phyloP scores from a whole-genome alignment of 495 filamentous ascomycete species.

The Hypoxylon subgilvum region DNA sequence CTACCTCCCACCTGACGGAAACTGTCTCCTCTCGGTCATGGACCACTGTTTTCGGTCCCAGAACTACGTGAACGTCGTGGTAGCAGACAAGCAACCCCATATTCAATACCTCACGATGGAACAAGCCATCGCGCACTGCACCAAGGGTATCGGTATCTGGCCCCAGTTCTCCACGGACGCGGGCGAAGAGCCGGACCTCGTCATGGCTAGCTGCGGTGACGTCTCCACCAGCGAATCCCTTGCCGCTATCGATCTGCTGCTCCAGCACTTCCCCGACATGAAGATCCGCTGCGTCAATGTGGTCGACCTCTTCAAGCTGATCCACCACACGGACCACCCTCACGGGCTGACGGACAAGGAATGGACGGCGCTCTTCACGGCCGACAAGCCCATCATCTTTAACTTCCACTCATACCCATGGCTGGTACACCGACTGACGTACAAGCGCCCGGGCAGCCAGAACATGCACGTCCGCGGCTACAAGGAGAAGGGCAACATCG shows the following conservation, averaged over 20 bases:
- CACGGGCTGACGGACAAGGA: constrained; percentile 68
- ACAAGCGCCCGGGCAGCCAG: constrained; percentile 66
- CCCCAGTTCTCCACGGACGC: constrained; percentile 60
- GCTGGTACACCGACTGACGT: constrained; percentile 73
- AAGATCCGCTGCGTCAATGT: constrained; percentile 78
- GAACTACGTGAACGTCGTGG: constrained; percentile 79
- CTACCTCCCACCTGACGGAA: constrained; percentile 77
- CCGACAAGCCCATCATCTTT: constrained; percentile 72
- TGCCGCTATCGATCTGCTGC: constrained; percentile 69
- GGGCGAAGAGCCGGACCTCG: constrained; percentile 67
- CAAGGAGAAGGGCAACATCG: constrained; percentile 79
- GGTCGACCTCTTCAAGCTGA: constrained; percentile 76
- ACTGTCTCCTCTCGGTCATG: constrained; percentile 69
- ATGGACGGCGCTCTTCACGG: constrained; percentile 70
- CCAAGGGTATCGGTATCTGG: constrained; percentile 67
- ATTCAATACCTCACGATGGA: constrained; percentile 74
- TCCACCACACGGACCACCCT: constrained; percentile 66
- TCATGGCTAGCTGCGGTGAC: constrained; percentile 75
- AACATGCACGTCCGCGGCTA: constrained; percentile 74
- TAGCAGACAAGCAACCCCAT: constrained; percentile 77
- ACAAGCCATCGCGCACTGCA: constrained; percentile 70
- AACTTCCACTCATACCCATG: constrained; percentile 82
- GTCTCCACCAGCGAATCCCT: constrained; percentile 72
- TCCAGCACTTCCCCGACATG: constrained; percentile 66
- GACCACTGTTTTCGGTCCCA: constrained; percentile 71